phyloP scores from a whole-genome alignment of 805 yeast species.

The Ogataea allantospora region DNA sequence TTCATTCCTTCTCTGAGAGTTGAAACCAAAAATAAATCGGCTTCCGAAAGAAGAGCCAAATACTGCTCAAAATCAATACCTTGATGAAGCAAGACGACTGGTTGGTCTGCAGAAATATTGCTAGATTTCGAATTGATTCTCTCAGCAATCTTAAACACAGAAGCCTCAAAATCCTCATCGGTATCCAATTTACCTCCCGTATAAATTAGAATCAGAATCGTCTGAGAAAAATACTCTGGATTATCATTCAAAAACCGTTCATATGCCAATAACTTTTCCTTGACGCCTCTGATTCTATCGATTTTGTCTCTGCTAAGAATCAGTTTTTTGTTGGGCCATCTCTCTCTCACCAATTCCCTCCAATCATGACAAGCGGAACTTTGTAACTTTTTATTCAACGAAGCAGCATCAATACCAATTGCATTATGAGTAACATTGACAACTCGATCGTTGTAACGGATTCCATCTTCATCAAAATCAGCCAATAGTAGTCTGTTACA shows the following conservation, averaged over 20 bases:
- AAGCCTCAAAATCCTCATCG: conserved; percentile 67
- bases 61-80: conserved; percentile 90
- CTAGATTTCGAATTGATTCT: conserved; percentile 78
- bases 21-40: conserved; percentile 83
- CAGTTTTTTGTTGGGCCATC: conserved; percentile 71
- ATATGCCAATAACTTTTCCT: conserved; percentile 83
- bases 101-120: conserved; percentile 72
- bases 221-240: conserved; percentile 66
- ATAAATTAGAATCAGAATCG: conserved; percentile 83
- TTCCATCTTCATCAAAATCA: conserved; percentile 64
- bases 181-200: conserved; percentile 48
- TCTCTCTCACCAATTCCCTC: conserved; percentile 67
- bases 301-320: conserved; percentile 87
- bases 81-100: conserved; percentile 83
- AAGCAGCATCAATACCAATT: conserved; percentile 74
- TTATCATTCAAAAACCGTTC: conserved; percentile 70
- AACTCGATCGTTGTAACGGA: conserved; percentile 59
- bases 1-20: conserved; percentile 97
- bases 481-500: conserved; percentile 80
- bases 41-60: conserved; percentile 79
- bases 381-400: conserved; percentile 47
- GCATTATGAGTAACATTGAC: conserved; percentile 60
- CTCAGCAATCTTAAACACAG: conserved; percentile 73
- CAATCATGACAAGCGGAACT: conserved; percentile 54
- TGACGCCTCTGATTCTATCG: conserved; percentile 83